These are phyloP conservation scores for Solanum sejunctum DNA, from an alignment of 257 asterid species.

Conservation along the genomic window DNA sequence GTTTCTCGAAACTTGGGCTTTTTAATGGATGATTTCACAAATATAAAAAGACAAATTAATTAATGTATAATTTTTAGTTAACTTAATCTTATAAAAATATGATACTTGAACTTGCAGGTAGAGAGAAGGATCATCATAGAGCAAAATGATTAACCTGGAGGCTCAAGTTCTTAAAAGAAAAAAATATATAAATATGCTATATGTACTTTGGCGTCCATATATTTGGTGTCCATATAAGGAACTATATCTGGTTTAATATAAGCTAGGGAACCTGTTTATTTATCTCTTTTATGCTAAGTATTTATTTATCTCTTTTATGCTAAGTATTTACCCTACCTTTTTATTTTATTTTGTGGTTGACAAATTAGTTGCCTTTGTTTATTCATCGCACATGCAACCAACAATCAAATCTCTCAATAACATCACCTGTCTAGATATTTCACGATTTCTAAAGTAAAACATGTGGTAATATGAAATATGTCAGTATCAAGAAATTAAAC, in stretches of 20 bases:
- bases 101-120: neutral
- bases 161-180: neutral
- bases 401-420: too few species aligned
- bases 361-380: too few species aligned
- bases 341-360: too few species aligned
- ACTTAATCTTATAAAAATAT: neutral
- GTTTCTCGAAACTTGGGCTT: neutral
- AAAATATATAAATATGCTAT: neutral
- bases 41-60: neutral
- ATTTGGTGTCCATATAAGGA: neutral
- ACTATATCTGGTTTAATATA: too few species aligned
- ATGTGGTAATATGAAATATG: too few species aligned
- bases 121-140: neutral
- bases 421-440: too few species aligned
- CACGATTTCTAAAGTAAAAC: too few species aligned
- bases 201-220: neutral
- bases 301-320: too few species aligned
- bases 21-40: neutral
- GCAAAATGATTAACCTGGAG: neutral
- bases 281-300: too few species aligned
- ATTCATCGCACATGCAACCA: accelerated
- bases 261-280: too few species aligned
- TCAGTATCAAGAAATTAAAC: neutral
- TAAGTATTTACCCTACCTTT: too few species aligned
- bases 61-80: neutral